Evolutionary conservation across 2,329 filamentous ascomycete species (phyloP).

Genomic region (Fusarium musae): DNA sequence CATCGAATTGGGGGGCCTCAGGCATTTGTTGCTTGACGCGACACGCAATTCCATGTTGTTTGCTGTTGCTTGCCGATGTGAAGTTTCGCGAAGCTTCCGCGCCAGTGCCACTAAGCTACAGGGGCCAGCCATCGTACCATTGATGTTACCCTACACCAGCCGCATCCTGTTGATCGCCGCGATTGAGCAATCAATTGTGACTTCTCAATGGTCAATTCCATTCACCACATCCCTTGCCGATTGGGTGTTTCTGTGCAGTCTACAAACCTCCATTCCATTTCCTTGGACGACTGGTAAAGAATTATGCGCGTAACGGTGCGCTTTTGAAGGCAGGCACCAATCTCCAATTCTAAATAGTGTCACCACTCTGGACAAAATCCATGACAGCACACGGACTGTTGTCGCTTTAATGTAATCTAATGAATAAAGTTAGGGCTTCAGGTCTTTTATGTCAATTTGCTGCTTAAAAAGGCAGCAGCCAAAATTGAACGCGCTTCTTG

Average conservation of each 20-base stretch:
- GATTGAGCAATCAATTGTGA: not conserved
- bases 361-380: no score
- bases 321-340: accelerated
- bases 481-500: no score
- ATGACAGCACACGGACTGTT: no score
- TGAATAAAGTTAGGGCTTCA: no score
- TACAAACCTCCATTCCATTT: not conserved
- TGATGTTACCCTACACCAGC: not conserved
- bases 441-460: no score
- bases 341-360: not conserved
- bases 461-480: no score
- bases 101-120: not conserved
- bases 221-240: not conserved
- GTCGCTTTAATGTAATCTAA: no score
- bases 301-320: accelerated
- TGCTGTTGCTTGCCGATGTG: not conserved
- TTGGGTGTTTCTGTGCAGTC: not conserved
- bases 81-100: constrained; percentile 29
- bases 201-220: no score
- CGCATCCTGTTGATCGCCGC: not conserved
- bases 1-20: constrained; percentile 2
- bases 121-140: not conserved
- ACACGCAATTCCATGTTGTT: not conserved
- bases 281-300: not conserved
- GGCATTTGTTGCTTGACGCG: constrained; percentile 8